Percentiles rank a stretch among this genome's conserved stretches.
phyloP scores from a whole-genome alignment of 352 stramenopile species.

The Globisporangium ultimum region DNA sequence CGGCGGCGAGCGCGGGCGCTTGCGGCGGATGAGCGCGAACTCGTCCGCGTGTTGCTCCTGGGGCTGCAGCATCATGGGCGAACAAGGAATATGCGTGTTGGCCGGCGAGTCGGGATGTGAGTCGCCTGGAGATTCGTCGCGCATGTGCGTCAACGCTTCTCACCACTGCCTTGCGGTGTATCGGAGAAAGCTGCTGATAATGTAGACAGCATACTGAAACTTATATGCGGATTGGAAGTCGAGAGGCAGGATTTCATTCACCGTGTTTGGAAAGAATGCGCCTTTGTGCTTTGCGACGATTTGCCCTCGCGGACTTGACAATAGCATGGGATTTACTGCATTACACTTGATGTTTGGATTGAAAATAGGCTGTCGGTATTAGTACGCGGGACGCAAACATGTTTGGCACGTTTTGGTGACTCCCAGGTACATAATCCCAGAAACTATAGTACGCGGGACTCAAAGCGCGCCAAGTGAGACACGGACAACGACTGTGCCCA shows the following conservation, averaged over 20 bases:
- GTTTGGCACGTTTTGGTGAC: conserved; percentile 5
- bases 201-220: conserved; percentile 24
- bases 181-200: conserved; percentile 15
- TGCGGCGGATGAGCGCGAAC: conserved; percentile 39
- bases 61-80: conserved; percentile 7
- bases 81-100: not conserved
- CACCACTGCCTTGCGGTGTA: not conserved
- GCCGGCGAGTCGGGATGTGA: conserved; percentile 30
- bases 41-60: conserved; percentile 1
- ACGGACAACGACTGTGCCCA: conserved; percentile 1
- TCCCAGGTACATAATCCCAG: conserved; percentile 12
- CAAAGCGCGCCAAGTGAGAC: not conserved
- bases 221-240: conserved; percentile 21
- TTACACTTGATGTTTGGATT: conserved; percentile 7
- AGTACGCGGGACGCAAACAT: conserved; percentile 19
- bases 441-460: conserved; percentile 27
- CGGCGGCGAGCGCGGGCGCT: conserved; percentile 34
- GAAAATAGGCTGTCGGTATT: not conserved
- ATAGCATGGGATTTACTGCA: conserved; percentile 7
- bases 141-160: too few species aligned
- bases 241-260: conserved; percentile 1
- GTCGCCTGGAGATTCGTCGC: too few species aligned
- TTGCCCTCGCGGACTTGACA: conserved; percentile 21
- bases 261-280: conserved; percentile 24
- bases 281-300: not conserved